phyloP scores from a whole-genome alignment of 2,329 filamentous ascomycete species.

The Endothia cerciana region DNA sequence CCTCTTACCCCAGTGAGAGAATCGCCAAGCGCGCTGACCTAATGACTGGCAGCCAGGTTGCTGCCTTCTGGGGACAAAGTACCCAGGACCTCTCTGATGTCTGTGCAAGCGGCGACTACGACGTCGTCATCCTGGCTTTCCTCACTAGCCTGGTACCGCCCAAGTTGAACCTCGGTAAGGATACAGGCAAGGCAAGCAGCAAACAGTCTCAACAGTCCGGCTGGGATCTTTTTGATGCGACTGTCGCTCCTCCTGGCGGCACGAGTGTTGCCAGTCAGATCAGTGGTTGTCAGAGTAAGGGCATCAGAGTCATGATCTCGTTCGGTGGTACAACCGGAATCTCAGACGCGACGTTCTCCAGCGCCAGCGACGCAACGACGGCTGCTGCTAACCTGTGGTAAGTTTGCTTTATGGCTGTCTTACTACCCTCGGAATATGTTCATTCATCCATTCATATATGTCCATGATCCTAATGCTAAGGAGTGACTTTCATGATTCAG shows the following conservation, averaged over 20 bases:
- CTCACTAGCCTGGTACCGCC: slow-evolving; percentile 23
- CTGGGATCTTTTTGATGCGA: slow-evolving; percentile 20
- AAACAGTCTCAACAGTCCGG: slow-evolving; percentile 12
- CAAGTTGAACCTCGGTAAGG: slow-evolving; percentile 25
- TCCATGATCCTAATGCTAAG: background rate
- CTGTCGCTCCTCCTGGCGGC: background rate
- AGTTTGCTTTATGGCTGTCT: background rate
- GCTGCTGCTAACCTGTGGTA: slow-evolving; percentile 25
- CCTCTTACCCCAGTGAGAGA: background rate
- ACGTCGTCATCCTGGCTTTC: slow-evolving; percentile 22
- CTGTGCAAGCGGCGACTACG: slow-evolving; percentile 19
- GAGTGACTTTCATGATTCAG: background rate
- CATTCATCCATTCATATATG: background rate
- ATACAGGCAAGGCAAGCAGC: slow-evolving; percentile 17
- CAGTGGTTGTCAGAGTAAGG: slow-evolving; percentile 12
- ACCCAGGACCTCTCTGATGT: slow-evolving; percentile 15
- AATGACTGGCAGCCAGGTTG: slow-evolving; percentile 12
- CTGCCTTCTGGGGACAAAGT: slow-evolving; percentile 23
- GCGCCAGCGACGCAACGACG: slow-evolving; percentile 11
- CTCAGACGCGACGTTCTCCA: slow-evolving; percentile 13
- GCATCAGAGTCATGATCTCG: slow-evolving; percentile 25
- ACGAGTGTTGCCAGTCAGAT: slow-evolving; percentile 23
- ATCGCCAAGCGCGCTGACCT: background rate
- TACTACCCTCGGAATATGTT: background rate
- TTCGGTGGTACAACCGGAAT: slow-evolving; percentile 17